phyloP scores from a whole-genome alignment of 371 early-diverging fungal genomes.

The Capniomyces stellatus region DNA sequence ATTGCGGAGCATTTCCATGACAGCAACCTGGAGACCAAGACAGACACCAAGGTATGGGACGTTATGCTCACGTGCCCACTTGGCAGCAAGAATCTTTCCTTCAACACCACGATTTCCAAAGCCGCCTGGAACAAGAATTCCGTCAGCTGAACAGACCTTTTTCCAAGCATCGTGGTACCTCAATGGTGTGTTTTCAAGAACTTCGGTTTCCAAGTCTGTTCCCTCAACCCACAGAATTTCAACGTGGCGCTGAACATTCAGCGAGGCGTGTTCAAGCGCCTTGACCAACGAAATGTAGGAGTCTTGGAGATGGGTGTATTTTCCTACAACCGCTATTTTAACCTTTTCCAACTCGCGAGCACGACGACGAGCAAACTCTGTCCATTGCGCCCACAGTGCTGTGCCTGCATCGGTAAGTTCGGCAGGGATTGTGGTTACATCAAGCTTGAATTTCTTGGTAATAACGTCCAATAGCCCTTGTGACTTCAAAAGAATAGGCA shows the following conservation, averaged over 20 bases:
- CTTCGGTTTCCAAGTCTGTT: conserved; percentile 62
- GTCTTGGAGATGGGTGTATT: conserved; percentile 88
- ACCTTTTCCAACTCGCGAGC: conserved; percentile 71
- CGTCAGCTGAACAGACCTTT: conserved; percentile 67
- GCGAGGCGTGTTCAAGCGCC: conserved; percentile 83
- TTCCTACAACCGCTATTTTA: conserved; percentile 90
- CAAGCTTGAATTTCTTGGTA: conserved; percentile 59
- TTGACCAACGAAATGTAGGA: conserved; percentile 95
- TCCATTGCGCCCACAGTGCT: conserved; percentile 64
- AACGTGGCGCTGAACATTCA: conserved; percentile 66
- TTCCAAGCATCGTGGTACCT: conserved; percentile 93
- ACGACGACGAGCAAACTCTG: conserved; percentile 50
- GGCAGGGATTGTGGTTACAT: conserved; percentile 31
- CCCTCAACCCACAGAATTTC: conserved; percentile 91
- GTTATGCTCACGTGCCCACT: conserved; percentile 96
- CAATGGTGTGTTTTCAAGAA: conserved; percentile 52
- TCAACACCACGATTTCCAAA: conserved; percentile 96
- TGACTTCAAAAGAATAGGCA: conserved; percentile 75
- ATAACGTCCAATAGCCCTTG: conserved; percentile 73
- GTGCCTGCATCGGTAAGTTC: conserved; percentile 37
- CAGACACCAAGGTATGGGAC: conserved; percentile 98
- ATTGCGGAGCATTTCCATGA: conserved; percentile 96
- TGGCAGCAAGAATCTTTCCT: conserved; percentile 91
- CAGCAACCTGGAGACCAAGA: conserved; percentile 95
- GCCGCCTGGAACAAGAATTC: conserved; percentile 99